Base-by-base conservation (phyloP, 176 grass and related monocot species). In the Zizania latifolia region DNA sequence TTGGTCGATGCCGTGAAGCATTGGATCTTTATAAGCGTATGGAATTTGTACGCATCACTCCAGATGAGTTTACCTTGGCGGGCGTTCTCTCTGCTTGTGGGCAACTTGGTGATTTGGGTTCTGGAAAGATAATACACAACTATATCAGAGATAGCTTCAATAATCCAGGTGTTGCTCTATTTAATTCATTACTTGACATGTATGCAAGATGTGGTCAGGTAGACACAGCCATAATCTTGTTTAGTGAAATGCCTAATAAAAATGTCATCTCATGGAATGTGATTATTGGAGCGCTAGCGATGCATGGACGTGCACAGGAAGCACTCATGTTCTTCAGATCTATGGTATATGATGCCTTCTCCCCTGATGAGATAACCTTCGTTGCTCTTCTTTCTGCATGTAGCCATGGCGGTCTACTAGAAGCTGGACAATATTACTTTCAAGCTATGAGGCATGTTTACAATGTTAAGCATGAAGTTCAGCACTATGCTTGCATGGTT, bases 401-500 rank as follows among this genome's bases (percentile, higher is more conserved):
- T 70, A 81, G 71, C 72, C 87, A 89, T 61, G 64, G 71, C 15
- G 77, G 77, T 48, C 66, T 89, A 43, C 65, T 81, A 48, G 82
- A 85, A 77, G 66, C 31, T 53, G 87, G 87, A 2, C 46, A 78
- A 33, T 59, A 76, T 54, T 89, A 72, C 27, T 89, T 89, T 27
- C 24, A 85, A 65, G 50, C 72, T 58, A 89, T 81, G 87, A 29
- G 26, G 19, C 9, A 7, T 35, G 50, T 77, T 71, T 89, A 89
- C 66, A 81, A 51, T 84, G 72, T 81, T 77, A 29, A 70, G 39
- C 65, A 56, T 81, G 77, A 76, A 67, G 34, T 85, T 85, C 77
- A 89, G 53, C 87, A 89, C n/a, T 89, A 85, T 54, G 66, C 87
- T 23, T 89, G 82, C 71, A 77, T 85, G 77, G 77, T 89, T 77